A percentile compares a stretch with the other conserved stretches of the same genome.
phyloP scores from a whole-genome alignment of 495 filamentous ascomycete genomes.

The Hypoxylon fragiforme region DNA sequence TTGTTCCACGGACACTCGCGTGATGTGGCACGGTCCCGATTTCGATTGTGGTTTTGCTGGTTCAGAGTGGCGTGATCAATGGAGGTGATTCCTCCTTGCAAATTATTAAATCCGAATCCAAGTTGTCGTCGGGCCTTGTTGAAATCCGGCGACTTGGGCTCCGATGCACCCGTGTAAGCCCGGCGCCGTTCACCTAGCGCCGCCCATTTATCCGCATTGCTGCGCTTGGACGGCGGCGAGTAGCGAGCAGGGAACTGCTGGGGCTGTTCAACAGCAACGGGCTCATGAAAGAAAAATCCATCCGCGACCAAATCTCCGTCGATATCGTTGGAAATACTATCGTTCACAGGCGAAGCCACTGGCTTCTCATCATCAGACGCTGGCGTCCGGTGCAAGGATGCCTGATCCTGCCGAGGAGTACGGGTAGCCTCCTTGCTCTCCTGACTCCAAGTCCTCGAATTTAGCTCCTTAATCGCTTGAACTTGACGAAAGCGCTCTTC shows the following conservation, averaged over 20 bases:
- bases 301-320: conserved; percentile 63
- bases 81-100: conserved; percentile 38
- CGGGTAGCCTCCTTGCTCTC: conserved; percentile 61
- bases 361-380: conserved; percentile 49
- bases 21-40: conserved; percentile 47
- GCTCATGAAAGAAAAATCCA: conserved; percentile 71
- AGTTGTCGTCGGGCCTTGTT: conserved; percentile 46
- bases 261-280: conserved; percentile 45
- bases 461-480: conserved; percentile 68
- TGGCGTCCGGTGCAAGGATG: conserved; percentile 42
- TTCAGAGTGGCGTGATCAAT: conserved; percentile 42
- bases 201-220: conserved; percentile 80
- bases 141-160: conserved; percentile 49
- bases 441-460: conserved; percentile 79
- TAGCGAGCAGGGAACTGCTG: conserved; percentile 49
- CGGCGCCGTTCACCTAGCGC: conserved; percentile 79
- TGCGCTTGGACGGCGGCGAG: conserved; percentile 53
- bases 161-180: conserved; percentile 57
- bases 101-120: conserved; percentile 40
- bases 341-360: conserved; percentile 44
- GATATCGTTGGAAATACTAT: conserved; percentile 48
- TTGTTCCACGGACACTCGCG: conserved; percentile 51
- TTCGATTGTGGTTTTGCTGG: conserved; percentile 34
- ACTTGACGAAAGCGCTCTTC: conserved; percentile 63
- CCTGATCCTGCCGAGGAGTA: conserved; percentile 53